Evolutionary conservation across 306 rosid genomes (phyloP).

Genomic region (Urtica urens): DNA sequence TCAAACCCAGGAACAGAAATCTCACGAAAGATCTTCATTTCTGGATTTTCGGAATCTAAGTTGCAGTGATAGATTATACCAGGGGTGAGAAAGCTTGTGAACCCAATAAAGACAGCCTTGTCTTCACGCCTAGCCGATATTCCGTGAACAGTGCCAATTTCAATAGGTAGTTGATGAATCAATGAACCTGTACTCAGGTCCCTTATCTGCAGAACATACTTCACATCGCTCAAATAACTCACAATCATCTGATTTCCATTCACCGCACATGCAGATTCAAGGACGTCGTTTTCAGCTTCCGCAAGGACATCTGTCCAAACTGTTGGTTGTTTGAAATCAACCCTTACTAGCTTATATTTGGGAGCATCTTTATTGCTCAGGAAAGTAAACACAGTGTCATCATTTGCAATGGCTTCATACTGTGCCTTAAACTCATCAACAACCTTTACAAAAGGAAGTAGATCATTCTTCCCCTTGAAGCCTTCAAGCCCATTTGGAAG

Average conservation of each 20-base stretch:
- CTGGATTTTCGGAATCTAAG: conserved; percentile 45
- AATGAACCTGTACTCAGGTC: conserved; percentile 76
- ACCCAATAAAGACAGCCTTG: conserved; percentile 44
- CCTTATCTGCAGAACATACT: conserved; percentile 70
- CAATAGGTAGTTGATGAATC: conserved; percentile 67
- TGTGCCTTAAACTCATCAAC: conserved; percentile 65
- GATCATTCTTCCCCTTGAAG: conserved; percentile 37
- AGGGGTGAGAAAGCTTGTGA: conserved; percentile 75
- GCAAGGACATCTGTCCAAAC: conserved; percentile 59
- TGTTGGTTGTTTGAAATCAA: conserved; percentile 68
- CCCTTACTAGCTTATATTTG: conserved; percentile 66
- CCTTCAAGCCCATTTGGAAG: conserved; percentile 67
- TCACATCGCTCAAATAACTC: conserved; percentile 86
- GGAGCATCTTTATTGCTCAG: conserved; percentile 89
- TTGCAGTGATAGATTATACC: conserved; percentile 79
- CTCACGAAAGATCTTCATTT: conserved; percentile 78
- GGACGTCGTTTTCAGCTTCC: conserved; percentile 77
- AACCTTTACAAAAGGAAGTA: conserved; percentile 67
- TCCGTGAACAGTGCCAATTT: conserved; percentile 68
- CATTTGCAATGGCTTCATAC: conserved; percentile 62
- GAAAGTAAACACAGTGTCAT: conserved; percentile 65
- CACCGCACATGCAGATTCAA: conserved; percentile 63
- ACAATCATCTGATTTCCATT: conserved; percentile 67
- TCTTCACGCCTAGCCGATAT: conserved; percentile 77
- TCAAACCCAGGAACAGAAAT: conserved; percentile 65